Conservation (phyloP, 805 yeast genomes). For the Candida oleophila region DNA sequence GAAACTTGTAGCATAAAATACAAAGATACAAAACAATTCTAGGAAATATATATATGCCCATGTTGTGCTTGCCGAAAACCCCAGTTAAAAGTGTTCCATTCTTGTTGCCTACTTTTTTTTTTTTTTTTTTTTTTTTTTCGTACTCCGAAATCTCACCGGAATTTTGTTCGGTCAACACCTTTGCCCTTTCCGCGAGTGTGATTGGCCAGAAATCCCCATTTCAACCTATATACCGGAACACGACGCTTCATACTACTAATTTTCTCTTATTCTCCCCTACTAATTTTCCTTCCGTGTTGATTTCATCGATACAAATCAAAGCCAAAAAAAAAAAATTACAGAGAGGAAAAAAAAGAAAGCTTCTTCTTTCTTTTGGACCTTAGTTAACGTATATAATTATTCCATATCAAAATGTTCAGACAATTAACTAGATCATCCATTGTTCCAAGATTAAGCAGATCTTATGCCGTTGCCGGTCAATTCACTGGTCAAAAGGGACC, state of each 20-base stretch:
- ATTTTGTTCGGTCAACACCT: not conserved
- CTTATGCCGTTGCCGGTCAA: conserved; percentile 59
- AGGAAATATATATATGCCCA: too few species aligned
- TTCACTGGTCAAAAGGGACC: conserved; percentile 63
- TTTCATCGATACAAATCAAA: not conserved
- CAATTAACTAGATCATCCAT: conserved; percentile 26
- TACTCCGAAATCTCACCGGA: not conserved
- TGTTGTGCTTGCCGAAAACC: too few species aligned
- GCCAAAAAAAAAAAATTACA: not conserved
- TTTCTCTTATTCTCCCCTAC: not conserved
- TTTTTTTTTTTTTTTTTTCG: not conserved
- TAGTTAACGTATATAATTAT: not conserved
- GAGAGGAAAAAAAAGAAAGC: not conserved
- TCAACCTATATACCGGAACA: not conserved
- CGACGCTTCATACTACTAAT: not conserved
- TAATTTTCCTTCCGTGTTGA: not conserved
- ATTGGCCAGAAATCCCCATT: not conserved
- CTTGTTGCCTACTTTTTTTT: not conserved
- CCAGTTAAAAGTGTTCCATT: not conserved
- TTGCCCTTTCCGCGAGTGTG: not conserved
- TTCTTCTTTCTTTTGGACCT: not conserved
- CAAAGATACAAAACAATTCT: too few species aligned
- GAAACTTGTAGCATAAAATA: too few species aligned
- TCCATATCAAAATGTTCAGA: conserved; percentile 26
- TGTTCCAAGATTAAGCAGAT: conserved; percentile 37